Evolutionary conservation across 352 stramenopile species (phyloP).

Genomic region (Lagenidium sp.): DNA sequence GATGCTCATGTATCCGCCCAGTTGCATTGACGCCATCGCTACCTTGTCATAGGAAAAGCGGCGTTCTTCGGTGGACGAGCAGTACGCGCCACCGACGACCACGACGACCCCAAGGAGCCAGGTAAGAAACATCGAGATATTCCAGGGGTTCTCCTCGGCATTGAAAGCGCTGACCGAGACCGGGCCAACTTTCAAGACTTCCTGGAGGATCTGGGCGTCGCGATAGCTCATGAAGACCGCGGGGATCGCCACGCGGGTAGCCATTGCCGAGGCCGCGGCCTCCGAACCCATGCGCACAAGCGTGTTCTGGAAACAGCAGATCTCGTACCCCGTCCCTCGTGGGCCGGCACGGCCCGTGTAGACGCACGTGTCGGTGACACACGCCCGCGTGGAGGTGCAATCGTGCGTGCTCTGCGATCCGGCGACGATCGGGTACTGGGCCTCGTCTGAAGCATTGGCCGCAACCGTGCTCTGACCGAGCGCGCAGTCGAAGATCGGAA

Average conservation of each 20-base stretch:
- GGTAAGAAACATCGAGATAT: conserved; percentile 50
- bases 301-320: conserved; percentile 41
- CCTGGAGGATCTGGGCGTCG: conserved; percentile 22
- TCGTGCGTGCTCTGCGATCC: neutral
- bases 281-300: conserved; percentile 30
- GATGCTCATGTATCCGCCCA: conserved; percentile 15
- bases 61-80: conserved; percentile 38
- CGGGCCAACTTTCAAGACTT: conserved; percentile 1
- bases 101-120: conserved; percentile 46
- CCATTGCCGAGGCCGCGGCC: neutral
- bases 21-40: conserved; percentile 5
- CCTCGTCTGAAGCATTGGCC: conserved; percentile 20
- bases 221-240: conserved; percentile 29
- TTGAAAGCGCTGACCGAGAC: conserved; percentile 24
- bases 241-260: conserved; percentile 15
- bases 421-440: conserved; percentile 15
- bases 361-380: conserved; percentile 28
- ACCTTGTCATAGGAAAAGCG: conserved; percentile 43
- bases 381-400: conserved; percentile 17
- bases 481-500: conserved; percentile 31
- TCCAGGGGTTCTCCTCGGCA: conserved; percentile 44
- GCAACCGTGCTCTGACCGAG: conserved; percentile 24
- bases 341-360: conserved; percentile 16
- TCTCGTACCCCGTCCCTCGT: conserved; percentile 16
- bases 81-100: conserved; percentile 36